phyloP scores from a whole-genome alignment of 495 filamentous ascomycete species.

The Rhizodiscina lignyota region DNA sequence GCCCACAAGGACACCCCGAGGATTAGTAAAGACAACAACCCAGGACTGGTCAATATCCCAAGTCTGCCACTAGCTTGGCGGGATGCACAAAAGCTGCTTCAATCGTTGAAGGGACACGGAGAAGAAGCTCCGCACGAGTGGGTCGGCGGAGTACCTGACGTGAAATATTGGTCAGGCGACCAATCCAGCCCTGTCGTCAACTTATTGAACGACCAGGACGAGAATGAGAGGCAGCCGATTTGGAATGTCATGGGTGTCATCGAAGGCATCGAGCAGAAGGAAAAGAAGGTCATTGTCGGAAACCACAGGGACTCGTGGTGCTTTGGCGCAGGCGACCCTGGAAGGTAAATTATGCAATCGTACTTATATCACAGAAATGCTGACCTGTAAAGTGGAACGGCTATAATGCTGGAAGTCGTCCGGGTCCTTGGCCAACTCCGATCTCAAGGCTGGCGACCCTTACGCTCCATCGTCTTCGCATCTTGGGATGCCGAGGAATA shows the following conservation, averaged over 20 bases:
- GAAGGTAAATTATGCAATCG: slow-evolving; percentile 12
- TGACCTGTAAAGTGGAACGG: slow-evolving; percentile 40
- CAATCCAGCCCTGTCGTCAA: slow-evolving; percentile 57
- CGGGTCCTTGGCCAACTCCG: slow-evolving; percentile 66
- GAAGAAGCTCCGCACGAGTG: slow-evolving; percentile 52
- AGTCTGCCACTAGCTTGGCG: slow-evolving; percentile 78
- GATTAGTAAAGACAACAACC: slow-evolving; percentile 49
- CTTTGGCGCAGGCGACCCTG: slow-evolving; percentile 71
- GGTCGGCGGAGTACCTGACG: slow-evolving; percentile 55
- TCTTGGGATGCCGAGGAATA: slow-evolving; percentile 93
- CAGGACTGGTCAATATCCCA: slow-evolving; percentile 65
- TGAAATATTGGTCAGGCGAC: slow-evolving; percentile 67
- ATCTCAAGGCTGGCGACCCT: slow-evolving; percentile 68
- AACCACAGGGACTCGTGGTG: slow-evolving; percentile 93
- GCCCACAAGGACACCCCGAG: slow-evolving; percentile 52
- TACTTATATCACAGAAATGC: background rate
- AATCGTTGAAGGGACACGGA: slow-evolving; percentile 62
- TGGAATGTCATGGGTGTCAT: slow-evolving; percentile 83
- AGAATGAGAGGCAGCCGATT: slow-evolving; percentile 63
- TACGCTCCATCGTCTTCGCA: slow-evolving; percentile 82
- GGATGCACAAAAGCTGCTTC: slow-evolving; percentile 67
- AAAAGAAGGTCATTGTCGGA: slow-evolving; percentile 80
- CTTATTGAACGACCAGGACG: slow-evolving; percentile 79
- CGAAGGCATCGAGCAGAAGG: slow-evolving; percentile 57
- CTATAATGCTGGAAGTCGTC: slow-evolving; percentile 75